Percentiles rank a stretch among this genome's conserved stretches.
Evolutionary conservation across 257 asterid species (phyloP).

Genomic region (Jacaranda copaia): DNA sequence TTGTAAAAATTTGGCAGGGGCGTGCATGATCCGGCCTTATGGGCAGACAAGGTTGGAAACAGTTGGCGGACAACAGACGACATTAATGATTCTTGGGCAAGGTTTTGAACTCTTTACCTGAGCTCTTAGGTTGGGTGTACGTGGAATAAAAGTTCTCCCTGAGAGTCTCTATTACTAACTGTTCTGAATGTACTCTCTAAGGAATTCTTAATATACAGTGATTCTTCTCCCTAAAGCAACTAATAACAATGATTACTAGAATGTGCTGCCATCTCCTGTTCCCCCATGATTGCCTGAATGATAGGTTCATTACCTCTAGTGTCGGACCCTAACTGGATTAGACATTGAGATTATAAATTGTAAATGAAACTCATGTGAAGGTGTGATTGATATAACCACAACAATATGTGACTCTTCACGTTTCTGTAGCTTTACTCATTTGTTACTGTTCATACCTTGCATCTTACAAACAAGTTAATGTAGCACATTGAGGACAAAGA

Average conservation of each 20-base stretch:
- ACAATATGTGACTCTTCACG: background rate
- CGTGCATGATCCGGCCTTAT: slow-evolving; percentile 82
- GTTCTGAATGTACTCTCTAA: background rate
- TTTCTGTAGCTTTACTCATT: background rate
- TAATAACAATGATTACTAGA: background rate
- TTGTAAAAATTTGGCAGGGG: slow-evolving; percentile 66
- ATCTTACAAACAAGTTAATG: background rate
- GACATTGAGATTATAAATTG: no score
- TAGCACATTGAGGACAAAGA: slow-evolving; percentile 14
- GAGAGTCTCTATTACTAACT: background rate
- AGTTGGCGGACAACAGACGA: slow-evolving; percentile 98
- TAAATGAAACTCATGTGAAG: no score
- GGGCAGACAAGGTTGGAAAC: slow-evolving; percentile 92
- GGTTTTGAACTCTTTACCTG: slow-evolving; percentile 53
- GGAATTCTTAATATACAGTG: background rate
- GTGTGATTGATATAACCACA: no score
- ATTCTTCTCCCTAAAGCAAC: background rate
- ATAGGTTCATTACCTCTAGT: background rate
- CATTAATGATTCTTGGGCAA: slow-evolving; percentile 96
- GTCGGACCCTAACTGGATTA: background rate
- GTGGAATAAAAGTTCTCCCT: background rate
- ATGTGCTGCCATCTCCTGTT: background rate
- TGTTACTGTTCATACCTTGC: background rate
- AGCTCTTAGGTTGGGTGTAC: background rate
- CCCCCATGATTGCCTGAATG: background rate